Evolutionary conservation across 306 rosid genomes (phyloP).

Genomic region (Vachellia pachyceras): DNA sequence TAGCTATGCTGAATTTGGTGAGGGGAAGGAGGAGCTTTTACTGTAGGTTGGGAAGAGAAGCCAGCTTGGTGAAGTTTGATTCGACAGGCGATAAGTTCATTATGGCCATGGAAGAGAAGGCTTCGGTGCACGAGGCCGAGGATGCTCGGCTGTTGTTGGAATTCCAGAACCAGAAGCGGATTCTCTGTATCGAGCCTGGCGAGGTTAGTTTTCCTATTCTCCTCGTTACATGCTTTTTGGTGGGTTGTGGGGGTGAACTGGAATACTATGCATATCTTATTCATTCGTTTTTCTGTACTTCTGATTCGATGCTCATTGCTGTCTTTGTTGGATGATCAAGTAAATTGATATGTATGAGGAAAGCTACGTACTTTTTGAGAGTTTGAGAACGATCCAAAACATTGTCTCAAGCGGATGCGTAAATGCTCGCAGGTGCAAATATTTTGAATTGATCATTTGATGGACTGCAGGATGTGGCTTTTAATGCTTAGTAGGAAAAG

Average conservation of each 20-base stretch:
- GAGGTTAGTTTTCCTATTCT: conserved; percentile 53
- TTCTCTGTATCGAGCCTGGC: conserved; percentile 67
- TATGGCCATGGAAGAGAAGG: conserved; percentile 66
- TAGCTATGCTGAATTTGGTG: conserved; percentile 82
- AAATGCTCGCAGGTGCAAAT: not conserved
- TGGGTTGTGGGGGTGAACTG: not conserved
- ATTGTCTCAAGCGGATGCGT: not conserved
- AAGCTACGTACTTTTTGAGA: not conserved
- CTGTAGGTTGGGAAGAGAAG: conserved; percentile 70
- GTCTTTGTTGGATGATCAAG: not conserved
- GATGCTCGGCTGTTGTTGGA: conserved; percentile 76
- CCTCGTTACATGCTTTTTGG: not conserved
- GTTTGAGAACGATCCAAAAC: not conserved
- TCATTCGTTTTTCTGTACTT: not conserved
- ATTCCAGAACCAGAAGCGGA: conserved; percentile 57
- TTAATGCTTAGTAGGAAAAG: not conserved
- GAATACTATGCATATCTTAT: not conserved
- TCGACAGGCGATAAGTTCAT: conserved; percentile 64
- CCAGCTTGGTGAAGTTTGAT: conserved; percentile 64
- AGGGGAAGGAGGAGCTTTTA: conserved; percentile 82
- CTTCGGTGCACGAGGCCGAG: conserved; percentile 77
- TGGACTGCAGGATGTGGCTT: not conserved
- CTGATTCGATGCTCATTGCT: not conserved
- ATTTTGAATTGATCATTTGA: not conserved
- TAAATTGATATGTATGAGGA: not conserved